Conservation (phyloP, 345 rosid genomes). For the Acer campestre region DNA sequence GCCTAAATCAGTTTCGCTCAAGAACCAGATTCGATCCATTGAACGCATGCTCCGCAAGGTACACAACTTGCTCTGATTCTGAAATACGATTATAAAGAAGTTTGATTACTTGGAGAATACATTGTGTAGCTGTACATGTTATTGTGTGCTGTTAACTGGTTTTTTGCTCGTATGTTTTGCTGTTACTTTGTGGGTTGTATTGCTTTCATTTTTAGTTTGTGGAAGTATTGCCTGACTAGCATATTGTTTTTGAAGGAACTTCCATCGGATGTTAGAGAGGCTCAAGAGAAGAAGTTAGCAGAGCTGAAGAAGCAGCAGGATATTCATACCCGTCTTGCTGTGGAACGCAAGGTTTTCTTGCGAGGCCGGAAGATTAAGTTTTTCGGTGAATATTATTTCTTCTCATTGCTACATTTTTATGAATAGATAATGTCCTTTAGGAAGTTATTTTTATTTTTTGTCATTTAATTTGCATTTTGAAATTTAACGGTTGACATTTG, state of each 20-base stretch:
- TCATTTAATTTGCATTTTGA: neutral
- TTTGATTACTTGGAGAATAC: neutral
- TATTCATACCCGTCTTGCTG: slow-evolving; percentile 76
- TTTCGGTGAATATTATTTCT: slow-evolving; percentile 53
- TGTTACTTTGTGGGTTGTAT: neutral
- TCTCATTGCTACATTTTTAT: neutral
- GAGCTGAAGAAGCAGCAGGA: slow-evolving; percentile 89
- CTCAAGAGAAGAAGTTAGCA: slow-evolving; percentile 69
- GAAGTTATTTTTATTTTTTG: neutral
- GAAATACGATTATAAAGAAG: neutral
- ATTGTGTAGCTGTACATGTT: neutral
- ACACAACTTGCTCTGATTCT: neutral
- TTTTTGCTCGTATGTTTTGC: neutral
- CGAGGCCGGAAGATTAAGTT: slow-evolving; percentile 90
- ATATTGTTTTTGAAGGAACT: slow-evolving; percentile 47
- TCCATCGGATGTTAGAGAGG: slow-evolving; percentile 73
- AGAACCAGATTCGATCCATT: slow-evolving; percentile 92
- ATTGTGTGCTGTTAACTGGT: too few relatives aligned
- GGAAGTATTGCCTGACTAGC: neutral
- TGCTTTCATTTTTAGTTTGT: neutral
- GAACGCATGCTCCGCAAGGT: slow-evolving; percentile 99
- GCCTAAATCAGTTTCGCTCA: slow-evolving; percentile 68
- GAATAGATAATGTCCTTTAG: too few relatives aligned
- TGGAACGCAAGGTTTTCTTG: slow-evolving; percentile 86
- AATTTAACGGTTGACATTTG: slow-evolving; percentile 9